A percentile compares a stretch with the other conserved stretches of the same genome.
Conservation (phyloP, 148 eudicot species). For the Camellia japonica region DNA sequence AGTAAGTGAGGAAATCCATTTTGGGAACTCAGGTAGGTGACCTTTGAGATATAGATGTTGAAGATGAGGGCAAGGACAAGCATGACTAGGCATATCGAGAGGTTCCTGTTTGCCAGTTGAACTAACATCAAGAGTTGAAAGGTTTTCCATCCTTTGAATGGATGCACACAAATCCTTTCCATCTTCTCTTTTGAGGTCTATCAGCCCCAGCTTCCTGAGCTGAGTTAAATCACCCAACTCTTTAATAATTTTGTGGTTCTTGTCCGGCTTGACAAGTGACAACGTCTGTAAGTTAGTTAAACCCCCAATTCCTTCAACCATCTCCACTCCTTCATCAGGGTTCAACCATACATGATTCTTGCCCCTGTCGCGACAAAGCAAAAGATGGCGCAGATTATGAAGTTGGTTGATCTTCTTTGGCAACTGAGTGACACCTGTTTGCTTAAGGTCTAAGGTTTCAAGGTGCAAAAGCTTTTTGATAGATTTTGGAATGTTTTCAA, state of each 20-base stretch:
- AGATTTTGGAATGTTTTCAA: slow-evolving; percentile 26
- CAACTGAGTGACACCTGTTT: slow-evolving; percentile 19
- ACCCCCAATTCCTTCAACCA: not conserved
- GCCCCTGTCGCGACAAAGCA: not conserved
- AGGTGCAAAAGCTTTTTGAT: slow-evolving; percentile 29
- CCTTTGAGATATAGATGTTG: slow-evolving; percentile 25
- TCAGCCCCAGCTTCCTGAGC: slow-evolving; percentile 25
- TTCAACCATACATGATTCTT: not conserved
- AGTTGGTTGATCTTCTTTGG: slow-evolving; percentile 25
- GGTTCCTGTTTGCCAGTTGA: not conserved
- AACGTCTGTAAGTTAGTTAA: slow-evolving; percentile 14
- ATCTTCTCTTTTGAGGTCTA: slow-evolving; percentile 9
- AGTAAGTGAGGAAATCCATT: slow-evolving; percentile 21
- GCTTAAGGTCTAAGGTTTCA: slow-evolving; percentile 37
- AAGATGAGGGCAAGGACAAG: slow-evolving; percentile 19
- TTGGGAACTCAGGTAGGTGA: slow-evolving; percentile 5
- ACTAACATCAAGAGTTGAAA: slow-evolving; percentile 22
- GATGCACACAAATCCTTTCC: slow-evolving; percentile 25
- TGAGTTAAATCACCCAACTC: slow-evolving; percentile 17
- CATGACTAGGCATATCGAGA: slow-evolving; percentile 16
- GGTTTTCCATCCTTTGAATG: slow-evolving; percentile 21
- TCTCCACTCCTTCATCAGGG: slow-evolving; percentile 7
- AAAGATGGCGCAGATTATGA: slow-evolving; percentile 18
- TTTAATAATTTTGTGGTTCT: slow-evolving; percentile 2
- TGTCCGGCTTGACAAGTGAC: slow-evolving; percentile 18